A percentile compares a stretch with the other conserved stretches of the same genome.
Conservation (phyloP, 2,329 filamentous ascomycete species). For the Pleoardoris graminearum region DNA sequence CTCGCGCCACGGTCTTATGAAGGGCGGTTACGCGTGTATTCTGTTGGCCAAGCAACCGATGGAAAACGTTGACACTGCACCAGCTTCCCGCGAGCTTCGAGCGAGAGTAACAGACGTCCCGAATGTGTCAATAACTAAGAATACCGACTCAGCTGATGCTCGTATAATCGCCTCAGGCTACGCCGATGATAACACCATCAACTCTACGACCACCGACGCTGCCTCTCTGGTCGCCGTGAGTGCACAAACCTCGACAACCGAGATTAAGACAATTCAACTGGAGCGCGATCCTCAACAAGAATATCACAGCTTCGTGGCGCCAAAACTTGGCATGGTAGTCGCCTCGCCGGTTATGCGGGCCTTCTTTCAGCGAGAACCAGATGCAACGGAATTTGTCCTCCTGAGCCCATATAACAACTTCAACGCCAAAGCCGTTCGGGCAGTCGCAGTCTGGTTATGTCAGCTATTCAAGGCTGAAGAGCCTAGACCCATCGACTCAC, state of each 20-base stretch:
- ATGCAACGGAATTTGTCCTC: not conserved
- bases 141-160: too few relatives aligned
- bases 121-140: too few relatives aligned
- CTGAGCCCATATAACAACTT: not conserved
- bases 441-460: not conserved
- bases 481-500: not conserved
- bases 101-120: too few relatives aligned
- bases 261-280: not conserved
- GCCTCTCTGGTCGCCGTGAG: not conserved
- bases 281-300: not conserved
- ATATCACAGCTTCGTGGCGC: not conserved
- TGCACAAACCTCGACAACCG: not conserved
- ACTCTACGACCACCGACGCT: not conserved
- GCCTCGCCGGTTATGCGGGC: not conserved
- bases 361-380: not conserved
- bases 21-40: not conserved
- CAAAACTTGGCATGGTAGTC: not conserved
- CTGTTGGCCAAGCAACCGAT: not conserved
- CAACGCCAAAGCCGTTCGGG: not conserved
- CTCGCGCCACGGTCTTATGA: not conserved
- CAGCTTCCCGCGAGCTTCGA: too few relatives aligned
- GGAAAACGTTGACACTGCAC: not conserved
- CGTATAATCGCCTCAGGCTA: too few relatives aligned
- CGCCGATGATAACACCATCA: not conserved
- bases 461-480: not conserved